These are phyloP conservation scores for Alternaria consortialis DNA, from an alignment of 2,329 filamentous ascomycete genomes.

Conservation along the genomic window DNA sequence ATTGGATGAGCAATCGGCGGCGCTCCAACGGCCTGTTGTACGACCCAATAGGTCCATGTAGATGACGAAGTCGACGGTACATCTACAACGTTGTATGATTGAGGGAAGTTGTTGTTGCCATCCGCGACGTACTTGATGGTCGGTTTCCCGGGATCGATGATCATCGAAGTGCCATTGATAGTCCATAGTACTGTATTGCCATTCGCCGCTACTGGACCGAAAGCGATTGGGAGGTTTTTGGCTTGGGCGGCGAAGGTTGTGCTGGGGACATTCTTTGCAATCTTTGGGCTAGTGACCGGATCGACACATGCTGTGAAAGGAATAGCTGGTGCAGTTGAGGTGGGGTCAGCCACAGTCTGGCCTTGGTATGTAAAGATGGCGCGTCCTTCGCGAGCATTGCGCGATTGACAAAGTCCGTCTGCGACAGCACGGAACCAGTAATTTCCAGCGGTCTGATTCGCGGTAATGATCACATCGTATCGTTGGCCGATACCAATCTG, in stretches of 20 bases:
- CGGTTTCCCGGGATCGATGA: slow-evolving; percentile 59
- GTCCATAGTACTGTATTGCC: slow-evolving; percentile 45
- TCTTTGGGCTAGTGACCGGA: slow-evolving; percentile 46
- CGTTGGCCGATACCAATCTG: slow-evolving; percentile 53
- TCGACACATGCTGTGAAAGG: slow-evolving; percentile 48
- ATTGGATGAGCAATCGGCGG: slow-evolving; percentile 49
- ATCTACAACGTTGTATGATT: slow-evolving; percentile 54
- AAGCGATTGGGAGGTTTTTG: slow-evolving; percentile 36
- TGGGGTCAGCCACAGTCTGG: slow-evolving; percentile 47
- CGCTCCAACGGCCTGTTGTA: slow-evolving; percentile 52
- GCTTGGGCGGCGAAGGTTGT: slow-evolving; percentile 35
- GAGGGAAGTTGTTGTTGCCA: slow-evolving; percentile 52
- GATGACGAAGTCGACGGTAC: slow-evolving; percentile 42
- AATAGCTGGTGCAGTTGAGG: slow-evolving; percentile 31
- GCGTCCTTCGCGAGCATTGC: slow-evolving; percentile 39
- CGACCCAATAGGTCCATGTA: slow-evolving; percentile 58
- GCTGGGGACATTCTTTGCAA: slow-evolving; percentile 47
- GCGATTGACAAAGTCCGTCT: slow-evolving; percentile 34
- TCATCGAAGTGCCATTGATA: slow-evolving; percentile 57
- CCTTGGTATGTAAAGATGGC: slow-evolving; percentile 53
- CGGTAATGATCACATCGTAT: slow-evolving; percentile 49
- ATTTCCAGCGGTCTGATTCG: slow-evolving; percentile 42
- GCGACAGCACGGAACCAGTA: slow-evolving; percentile 48
- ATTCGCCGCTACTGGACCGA: slow-evolving; percentile 42
- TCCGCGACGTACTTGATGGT: slow-evolving; percentile 57